These are phyloP conservation scores for Pelargonium cotyledonis DNA, from an alignment of 441 rosid species.

Conservation along the genomic window DNA sequence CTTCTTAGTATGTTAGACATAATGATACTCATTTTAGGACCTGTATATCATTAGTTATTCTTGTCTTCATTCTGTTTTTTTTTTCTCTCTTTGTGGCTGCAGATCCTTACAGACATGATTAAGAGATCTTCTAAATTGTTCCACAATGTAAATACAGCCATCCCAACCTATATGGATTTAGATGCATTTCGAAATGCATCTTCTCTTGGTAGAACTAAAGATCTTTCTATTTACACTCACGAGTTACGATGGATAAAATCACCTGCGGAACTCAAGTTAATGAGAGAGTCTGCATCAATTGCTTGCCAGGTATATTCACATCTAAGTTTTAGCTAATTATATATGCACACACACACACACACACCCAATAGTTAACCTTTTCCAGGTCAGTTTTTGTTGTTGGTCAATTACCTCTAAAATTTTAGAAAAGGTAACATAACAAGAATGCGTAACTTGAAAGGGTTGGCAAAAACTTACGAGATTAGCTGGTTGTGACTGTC, in stretches of 20 bases:
- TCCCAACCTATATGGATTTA: conserved; percentile 48
- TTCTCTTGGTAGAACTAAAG: conserved; percentile 48
- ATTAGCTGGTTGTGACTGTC: neutral
- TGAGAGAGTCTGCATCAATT: conserved; percentile 92
- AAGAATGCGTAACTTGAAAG: too few relatives aligned
- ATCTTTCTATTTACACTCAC: conserved; percentile 54
- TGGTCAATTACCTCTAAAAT: too few relatives aligned
- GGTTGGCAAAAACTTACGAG: too few relatives aligned
- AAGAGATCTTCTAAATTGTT: conserved; percentile 59
- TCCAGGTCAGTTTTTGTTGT: neutral
- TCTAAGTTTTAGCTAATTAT: conserved; percentile 4
- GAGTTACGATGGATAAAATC: conserved; percentile 80
- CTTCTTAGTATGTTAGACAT: neutral
- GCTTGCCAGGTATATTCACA: conserved; percentile 77
- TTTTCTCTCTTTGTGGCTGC: conserved; percentile 24
- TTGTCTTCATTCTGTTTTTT: conserved; percentile 7
- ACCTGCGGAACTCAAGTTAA: conserved; percentile 73
- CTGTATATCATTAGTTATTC: neutral
- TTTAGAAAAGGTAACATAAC: too few relatives aligned
- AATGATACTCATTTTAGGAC: neutral
- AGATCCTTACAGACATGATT: conserved; percentile 88
- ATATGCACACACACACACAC: neutral
- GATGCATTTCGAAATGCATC: conserved; percentile 56
- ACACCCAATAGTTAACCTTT: neutral
- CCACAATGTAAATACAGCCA: conserved; percentile 66